These are phyloP conservation scores for Conringia planisiliqua DNA, from an alignment of 345 rosid genomes.

Conservation along the genomic window DNA sequence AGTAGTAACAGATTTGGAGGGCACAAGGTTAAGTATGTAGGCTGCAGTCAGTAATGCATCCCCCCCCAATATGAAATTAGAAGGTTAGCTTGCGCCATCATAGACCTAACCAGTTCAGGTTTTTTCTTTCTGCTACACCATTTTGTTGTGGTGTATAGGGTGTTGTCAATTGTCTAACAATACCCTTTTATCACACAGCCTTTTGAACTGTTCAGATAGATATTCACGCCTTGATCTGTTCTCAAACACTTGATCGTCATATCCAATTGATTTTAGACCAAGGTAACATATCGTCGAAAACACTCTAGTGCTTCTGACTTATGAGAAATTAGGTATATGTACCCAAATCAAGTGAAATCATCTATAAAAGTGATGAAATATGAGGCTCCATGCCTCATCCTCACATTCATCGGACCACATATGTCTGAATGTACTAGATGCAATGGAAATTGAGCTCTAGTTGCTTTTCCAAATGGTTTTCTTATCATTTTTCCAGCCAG, in stretches of 20 bases:
- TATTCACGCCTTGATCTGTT: neutral
- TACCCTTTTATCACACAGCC: neutral
- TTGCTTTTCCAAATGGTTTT: constrained; percentile 15
- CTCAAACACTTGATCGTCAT: neutral
- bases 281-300: neutral
- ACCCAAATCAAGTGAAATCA: neutral
- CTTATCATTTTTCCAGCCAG: neutral
- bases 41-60: neutral
- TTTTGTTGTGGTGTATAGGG: too few relatives aligned
- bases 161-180: too few relatives aligned
- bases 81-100: neutral
- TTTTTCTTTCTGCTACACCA: too few relatives aligned
- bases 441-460: neutral
- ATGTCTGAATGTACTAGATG: neutral
- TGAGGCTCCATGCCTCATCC: neutral
- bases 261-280: neutral
- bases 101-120: neutral
- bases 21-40: neutral
- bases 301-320: neutral
- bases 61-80: neutral
- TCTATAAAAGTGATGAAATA: neutral
- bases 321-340: neutral
- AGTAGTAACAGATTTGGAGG: neutral
- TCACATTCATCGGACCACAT: neutral
- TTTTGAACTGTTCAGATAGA: neutral